Percentiles rank a stretch among this genome's conserved stretches.
phyloP scores from a whole-genome alignment of 2,329 filamentous ascomycete species.

The Aspergillus awamori region DNA sequence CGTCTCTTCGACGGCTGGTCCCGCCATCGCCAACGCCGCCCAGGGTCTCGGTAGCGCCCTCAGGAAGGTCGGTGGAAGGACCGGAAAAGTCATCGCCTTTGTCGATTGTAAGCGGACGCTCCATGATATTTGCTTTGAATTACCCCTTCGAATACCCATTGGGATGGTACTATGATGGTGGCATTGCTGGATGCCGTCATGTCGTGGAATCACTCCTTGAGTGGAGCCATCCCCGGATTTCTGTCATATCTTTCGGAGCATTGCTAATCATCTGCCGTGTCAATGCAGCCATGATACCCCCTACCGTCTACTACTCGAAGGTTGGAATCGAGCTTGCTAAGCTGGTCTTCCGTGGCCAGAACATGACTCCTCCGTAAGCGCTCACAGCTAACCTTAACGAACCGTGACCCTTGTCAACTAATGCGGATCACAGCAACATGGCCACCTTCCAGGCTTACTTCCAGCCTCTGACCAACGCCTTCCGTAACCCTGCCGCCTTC shows the following conservation, averaged over 20 bases:
- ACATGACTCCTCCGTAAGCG: slow-evolving; percentile 93
- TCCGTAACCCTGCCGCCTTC: slow-evolving; percentile 70
- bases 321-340: slow-evolving; percentile 86
- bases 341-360: slow-evolving; percentile 83
- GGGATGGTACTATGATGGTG: not conserved
- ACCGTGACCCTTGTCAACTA: slow-evolving; percentile 16
- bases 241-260: slow-evolving; percentile 3
- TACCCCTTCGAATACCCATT: not conserved
- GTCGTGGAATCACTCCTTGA: not conserved
- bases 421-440: slow-evolving; percentile 61
- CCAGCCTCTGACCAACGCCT: slow-evolving; percentile 70
- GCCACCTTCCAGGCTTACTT: slow-evolving; percentile 86
- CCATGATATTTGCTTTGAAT: slow-evolving; percentile 8
- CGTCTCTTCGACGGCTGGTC: slow-evolving; percentile 78
- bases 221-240: slow-evolving; percentile 6
- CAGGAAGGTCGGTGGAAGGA: slow-evolving; percentile 78
- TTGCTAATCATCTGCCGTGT: slow-evolving; percentile 28
- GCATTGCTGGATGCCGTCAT: not conserved
- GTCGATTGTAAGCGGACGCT: slow-evolving; percentile 73
- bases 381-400: slow-evolving; percentile 5
- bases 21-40: slow-evolving; percentile 73
- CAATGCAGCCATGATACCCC: slow-evolving; percentile 74
- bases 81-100: slow-evolving; percentile 75
- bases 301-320: slow-evolving; percentile 86
- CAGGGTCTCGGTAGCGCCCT: slow-evolving; percentile 68